Percentiles rank a stretch among this genome's conserved stretches.
Evolutionary conservation across 495 filamentous ascomycete species (phyloP).

Genomic region (Talaromyces wortmannii): DNA sequence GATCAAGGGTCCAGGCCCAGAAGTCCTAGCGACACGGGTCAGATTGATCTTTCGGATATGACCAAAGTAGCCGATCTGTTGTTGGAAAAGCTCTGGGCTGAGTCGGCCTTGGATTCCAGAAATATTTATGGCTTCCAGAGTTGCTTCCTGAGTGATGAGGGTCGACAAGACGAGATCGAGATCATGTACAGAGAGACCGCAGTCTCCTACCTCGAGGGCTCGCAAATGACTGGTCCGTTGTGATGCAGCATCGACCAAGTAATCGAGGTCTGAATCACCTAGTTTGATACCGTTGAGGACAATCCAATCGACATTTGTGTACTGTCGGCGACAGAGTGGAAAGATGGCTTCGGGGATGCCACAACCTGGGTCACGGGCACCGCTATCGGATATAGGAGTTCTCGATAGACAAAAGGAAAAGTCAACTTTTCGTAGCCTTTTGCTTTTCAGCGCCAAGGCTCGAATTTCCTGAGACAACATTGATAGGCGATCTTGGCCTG

Average conservation of each 20-base stretch:
- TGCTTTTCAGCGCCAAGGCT: constrained; percentile 63
- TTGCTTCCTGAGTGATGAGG: constrained; percentile 52
- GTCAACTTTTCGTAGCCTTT: constrained; percentile 54
- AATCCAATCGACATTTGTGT: constrained; percentile 76
- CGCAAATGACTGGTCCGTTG: constrained; percentile 60
- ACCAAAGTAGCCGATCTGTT: constrained; percentile 59
- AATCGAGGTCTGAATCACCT: constrained; percentile 74
- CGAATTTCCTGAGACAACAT: constrained; percentile 68
- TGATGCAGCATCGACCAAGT: constrained; percentile 59
- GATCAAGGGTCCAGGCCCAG: constrained; percentile 57
- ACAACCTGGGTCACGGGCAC: constrained; percentile 58
- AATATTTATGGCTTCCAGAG: constrained; percentile 70
- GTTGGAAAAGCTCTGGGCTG: constrained; percentile 54
- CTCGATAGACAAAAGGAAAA: constrained; percentile 52
- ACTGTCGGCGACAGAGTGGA: constrained; percentile 63
- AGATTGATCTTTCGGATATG: constrained; percentile 66
- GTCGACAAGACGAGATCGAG: constrained; percentile 38
- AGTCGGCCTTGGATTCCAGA: constrained; percentile 70
- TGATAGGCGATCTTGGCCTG: constrained; percentile 51
- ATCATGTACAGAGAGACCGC: constrained; percentile 55
- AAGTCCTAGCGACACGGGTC: constrained; percentile 58
- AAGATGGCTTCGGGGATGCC: constrained; percentile 75
- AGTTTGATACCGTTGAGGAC: constrained; percentile 75
- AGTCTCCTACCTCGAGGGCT: constrained; percentile 75
- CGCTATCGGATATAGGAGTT: constrained; percentile 43